These are phyloP conservation scores for Jackrogersella minutella DNA, from an alignment of 495 filamentous ascomycete species.

Conservation along the genomic window DNA sequence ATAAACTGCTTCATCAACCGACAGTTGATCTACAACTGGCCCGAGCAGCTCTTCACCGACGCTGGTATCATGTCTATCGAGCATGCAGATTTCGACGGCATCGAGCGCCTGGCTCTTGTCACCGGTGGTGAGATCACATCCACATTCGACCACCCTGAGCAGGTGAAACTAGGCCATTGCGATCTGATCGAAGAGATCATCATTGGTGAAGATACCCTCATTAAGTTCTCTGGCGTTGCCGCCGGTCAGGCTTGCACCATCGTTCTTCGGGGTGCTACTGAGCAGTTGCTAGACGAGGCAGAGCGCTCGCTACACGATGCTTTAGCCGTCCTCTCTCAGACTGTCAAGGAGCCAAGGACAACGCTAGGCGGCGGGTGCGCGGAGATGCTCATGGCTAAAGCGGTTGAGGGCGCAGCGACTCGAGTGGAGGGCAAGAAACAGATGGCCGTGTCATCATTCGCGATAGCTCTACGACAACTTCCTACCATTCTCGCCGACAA, in stretches of 20 bases:
- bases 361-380: slow-evolving; percentile 96
- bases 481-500: slow-evolving; percentile 98
- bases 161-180: slow-evolving; percentile 93
- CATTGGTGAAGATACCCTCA: slow-evolving; percentile 95
- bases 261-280: slow-evolving; percentile 93
- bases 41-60: slow-evolving; percentile 97
- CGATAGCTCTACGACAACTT: slow-evolving; percentile 86
- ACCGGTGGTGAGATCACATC: slow-evolving; percentile 97
- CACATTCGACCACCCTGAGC: slow-evolving; percentile 97
- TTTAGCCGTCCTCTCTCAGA: slow-evolving; percentile 95
- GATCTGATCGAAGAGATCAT: slow-evolving; percentile 98
- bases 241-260: slow-evolving; percentile 96
- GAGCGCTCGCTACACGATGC: slow-evolving; percentile 97
- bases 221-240: slow-evolving; percentile 96
- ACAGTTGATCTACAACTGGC: slow-evolving; percentile 99
- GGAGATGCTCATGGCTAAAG: slow-evolving; percentile 99
- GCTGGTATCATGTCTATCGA: slow-evolving; percentile 98
- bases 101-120: slow-evolving; percentile 92
- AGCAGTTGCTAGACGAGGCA: slow-evolving; percentile 95
- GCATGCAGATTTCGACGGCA: slow-evolving; percentile 98
- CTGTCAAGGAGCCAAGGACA: slow-evolving; percentile 90
- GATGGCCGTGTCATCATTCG: slow-evolving; percentile 89
- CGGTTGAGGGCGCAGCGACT: slow-evolving; percentile 91
- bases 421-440: slow-evolving; percentile 97
- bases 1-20: slow-evolving; percentile 99